These are phyloP conservation scores for Pythium phragmiticola DNA, from an alignment of 352 stramenopile genomes.

Conservation along the genomic window DNA sequence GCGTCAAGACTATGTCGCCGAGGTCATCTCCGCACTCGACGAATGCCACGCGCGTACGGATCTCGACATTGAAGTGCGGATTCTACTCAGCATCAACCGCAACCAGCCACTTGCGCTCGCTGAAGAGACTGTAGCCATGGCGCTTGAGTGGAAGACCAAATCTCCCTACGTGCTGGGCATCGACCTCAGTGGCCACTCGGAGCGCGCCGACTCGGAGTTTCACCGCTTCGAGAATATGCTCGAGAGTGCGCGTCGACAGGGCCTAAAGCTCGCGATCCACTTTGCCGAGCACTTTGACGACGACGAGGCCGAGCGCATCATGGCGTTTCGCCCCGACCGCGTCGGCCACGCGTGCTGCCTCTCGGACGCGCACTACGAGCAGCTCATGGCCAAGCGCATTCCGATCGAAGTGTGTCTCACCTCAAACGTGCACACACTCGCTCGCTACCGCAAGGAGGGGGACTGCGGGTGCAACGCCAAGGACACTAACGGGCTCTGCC, in stretches of 20 bases:
- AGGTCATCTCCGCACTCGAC: conserved; percentile 63
- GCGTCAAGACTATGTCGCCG: conserved; percentile 65
- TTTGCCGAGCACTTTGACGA: conserved; percentile 91
- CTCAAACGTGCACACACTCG: conserved; percentile 93
- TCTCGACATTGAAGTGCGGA: conserved; percentile 66
- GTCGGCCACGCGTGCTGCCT: conserved; percentile 91
- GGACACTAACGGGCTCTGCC: conserved; percentile 48
- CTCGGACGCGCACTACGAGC: conserved; percentile 61
- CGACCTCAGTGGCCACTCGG: conserved; percentile 85
- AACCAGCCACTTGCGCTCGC: conserved; percentile 65
- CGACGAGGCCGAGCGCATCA: conserved; percentile 73
- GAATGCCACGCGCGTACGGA: conserved; percentile 56
- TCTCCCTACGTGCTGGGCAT: conserved; percentile 75
- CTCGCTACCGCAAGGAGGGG: conserved; percentile 52
- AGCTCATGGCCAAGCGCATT: conserved; percentile 69
- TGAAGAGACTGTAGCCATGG: conserved; percentile 60
- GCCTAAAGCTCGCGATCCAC: conserved; percentile 89
- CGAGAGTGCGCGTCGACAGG: conserved; percentile 55
- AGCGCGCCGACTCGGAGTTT: conserved; percentile 80
- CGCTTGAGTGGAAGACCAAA: conserved; percentile 49
- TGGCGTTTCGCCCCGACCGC: conserved; percentile 89
- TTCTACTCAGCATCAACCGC: conserved; percentile 83
- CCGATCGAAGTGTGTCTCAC: conserved; percentile 93
- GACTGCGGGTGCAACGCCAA: conserved; percentile 37
- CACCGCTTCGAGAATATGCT: conserved; percentile 79